Conservation (phyloP, 805 yeast genomes). For the Hanseniaspora meyeri region DNA sequence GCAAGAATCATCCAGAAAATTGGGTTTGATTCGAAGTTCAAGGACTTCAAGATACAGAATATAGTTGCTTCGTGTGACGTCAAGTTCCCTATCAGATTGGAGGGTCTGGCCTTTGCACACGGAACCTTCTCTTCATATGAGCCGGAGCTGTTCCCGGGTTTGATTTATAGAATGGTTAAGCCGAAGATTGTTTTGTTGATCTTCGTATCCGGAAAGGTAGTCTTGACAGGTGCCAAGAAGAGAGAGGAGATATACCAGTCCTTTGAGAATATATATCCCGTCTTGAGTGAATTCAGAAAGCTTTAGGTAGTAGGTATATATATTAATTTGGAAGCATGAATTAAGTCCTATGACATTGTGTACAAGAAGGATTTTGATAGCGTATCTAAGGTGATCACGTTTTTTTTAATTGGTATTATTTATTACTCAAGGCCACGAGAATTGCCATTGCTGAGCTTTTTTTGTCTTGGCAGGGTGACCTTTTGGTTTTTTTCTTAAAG, state of each 20-base stretch:
- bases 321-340: not conserved
- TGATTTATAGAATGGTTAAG: constrained; percentile 97
- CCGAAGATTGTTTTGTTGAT: constrained; percentile 93
- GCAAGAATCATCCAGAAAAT: constrained; percentile 96
- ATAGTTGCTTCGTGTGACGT: constrained; percentile 98
- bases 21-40: constrained; percentile 94
- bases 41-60: constrained; percentile 95
- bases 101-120: constrained; percentile 94
- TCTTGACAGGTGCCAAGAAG: constrained; percentile 95
- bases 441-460: no score
- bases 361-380: no score
- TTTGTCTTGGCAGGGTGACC: no score
- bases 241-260: constrained; percentile 98
- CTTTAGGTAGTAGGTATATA: constrained; percentile 21
- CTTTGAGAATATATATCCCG: constrained; percentile 96
- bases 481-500: no score
- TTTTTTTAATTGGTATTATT: no score
- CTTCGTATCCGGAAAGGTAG: constrained; percentile 95
- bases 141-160: constrained; percentile 95
- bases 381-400: no score
- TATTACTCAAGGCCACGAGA: no score
- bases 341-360: no score
- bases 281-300: constrained; percentile 93
- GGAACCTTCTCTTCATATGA: constrained; percentile 98
- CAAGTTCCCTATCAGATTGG: constrained; percentile 91